These are phyloP conservation scores for Solanum chiquidenum DNA, from an alignment of 257 asterid genomes.

Conservation along the genomic window DNA sequence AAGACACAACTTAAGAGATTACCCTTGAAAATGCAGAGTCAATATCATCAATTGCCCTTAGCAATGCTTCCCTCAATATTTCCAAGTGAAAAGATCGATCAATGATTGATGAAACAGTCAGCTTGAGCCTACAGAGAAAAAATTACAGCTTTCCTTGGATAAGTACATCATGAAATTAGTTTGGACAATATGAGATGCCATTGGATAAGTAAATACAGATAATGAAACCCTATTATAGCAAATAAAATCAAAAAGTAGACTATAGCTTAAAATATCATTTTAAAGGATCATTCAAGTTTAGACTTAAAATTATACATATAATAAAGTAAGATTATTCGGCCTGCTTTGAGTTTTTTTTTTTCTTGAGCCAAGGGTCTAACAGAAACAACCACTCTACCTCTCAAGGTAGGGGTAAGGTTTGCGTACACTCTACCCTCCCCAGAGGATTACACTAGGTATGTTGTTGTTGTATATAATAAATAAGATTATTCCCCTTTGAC, in stretches of 20 bases:
- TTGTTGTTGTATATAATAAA: background rate
- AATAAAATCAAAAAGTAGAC: background rate
- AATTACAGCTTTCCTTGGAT: background rate
- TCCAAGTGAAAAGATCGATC: slow-evolving; percentile 73
- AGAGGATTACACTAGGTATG: background rate
- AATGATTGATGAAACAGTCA: slow-evolving; percentile 52
- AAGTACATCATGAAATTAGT: background rate
- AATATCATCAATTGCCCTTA: slow-evolving; percentile 75
- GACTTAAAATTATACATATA: background rate
- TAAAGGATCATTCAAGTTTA: background rate
- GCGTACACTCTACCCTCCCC: background rate
- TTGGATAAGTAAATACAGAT: background rate
- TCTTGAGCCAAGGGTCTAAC: background rate
- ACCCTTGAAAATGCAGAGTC: slow-evolving; percentile 72
- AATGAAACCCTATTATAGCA: background rate
- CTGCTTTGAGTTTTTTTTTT: background rate
- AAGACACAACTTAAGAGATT: background rate
- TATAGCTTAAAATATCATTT: background rate
- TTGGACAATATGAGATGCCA: background rate
- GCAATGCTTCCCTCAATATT: slow-evolving; percentile 80
- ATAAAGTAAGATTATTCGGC: background rate
- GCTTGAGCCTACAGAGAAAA: slow-evolving; percentile 50
- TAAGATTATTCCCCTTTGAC: background rate
- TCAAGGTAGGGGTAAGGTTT: background rate
- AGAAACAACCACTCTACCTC: background rate